phyloP scores from a whole-genome alignment of 148 eudicot genomes.

The Mesembryanthemum crystallinum region DNA sequence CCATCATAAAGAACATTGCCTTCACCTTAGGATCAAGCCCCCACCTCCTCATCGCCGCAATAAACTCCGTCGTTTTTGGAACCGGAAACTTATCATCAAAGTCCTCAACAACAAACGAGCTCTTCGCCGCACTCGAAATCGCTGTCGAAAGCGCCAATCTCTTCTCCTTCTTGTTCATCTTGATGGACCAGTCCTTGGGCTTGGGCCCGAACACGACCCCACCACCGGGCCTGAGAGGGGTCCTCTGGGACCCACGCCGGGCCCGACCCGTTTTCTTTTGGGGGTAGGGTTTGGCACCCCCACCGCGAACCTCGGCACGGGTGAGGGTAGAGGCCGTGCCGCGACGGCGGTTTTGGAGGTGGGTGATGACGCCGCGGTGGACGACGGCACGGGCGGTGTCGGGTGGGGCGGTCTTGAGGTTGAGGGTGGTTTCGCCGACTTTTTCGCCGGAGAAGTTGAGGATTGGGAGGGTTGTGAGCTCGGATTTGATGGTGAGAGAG shows the following conservation, averaged over 20 bases:
- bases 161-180: slow-evolving; percentile 87
- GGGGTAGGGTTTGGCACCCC: slow-evolving; percentile 74
- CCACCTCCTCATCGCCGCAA: slow-evolving; percentile 70
- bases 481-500: slow-evolving; percentile 40
- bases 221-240: slow-evolving; percentile 87
- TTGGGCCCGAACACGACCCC: slow-evolving; percentile 91
- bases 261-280: slow-evolving; percentile 94
- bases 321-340: slow-evolving; percentile 96
- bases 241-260: slow-evolving; percentile 69
- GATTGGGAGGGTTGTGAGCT: slow-evolving; percentile 70
- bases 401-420: slow-evolving; percentile 67
- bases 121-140: slow-evolving; percentile 53
- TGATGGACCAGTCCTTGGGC: slow-evolving; percentile 82
- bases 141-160: slow-evolving; percentile 83
- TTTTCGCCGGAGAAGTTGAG: slow-evolving; percentile 70
- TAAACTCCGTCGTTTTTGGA: slow-evolving; percentile 90
- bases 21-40: slow-evolving; percentile 84
- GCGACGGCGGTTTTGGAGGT: slow-evolving; percentile 74
- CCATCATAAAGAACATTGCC: slow-evolving; percentile 62
- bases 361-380: slow-evolving; percentile 83
- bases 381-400: slow-evolving; percentile 96
- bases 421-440: slow-evolving; percentile 62
- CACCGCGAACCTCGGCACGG: slow-evolving; percentile 87
- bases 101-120: slow-evolving; percentile 69
- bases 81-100: slow-evolving; percentile 61